These are phyloP conservation scores for Protea cynaroides DNA, from an alignment of 164 flowering plant genomes.

Conservation along the genomic window DNA sequence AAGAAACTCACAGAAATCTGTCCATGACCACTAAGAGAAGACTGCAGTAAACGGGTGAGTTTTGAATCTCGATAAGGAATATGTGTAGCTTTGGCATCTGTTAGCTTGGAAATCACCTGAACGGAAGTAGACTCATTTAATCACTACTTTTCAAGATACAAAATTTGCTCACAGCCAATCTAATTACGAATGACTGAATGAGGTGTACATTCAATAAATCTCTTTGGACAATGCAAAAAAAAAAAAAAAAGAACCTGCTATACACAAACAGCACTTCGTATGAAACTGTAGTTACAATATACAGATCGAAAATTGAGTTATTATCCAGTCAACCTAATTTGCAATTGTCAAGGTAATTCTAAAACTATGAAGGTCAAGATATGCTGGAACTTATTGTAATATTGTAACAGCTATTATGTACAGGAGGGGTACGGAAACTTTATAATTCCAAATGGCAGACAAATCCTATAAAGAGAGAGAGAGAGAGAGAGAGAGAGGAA, in stretches of 20 bases:
- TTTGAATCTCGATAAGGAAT: conserved; percentile 86
- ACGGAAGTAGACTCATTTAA: conserved; percentile 3
- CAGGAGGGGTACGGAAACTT: no score
- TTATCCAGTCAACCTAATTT: no score
- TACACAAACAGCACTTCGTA: no score
- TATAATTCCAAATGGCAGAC: no score
- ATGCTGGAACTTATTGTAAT: no score
- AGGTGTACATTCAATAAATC: not conserved
- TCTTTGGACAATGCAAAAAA: not conserved
- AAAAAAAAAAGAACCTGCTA: not conserved
- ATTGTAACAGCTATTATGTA: no score
- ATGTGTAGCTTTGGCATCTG: conserved; percentile 71
- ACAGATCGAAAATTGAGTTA: no score
- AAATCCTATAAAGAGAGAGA: no score
- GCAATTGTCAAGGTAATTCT: no score
- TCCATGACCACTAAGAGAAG: conserved; percentile 86
- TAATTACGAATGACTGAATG: not conserved
- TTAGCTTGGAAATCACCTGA: conserved; percentile 76
- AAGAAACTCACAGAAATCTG: conserved; percentile 57
- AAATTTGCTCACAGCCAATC: not conserved
- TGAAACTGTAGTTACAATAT: no score
- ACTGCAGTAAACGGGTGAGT: conserved; percentile 76
- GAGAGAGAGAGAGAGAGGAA: no score
- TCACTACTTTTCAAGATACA: not conserved
- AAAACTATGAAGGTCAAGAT: no score